These are phyloP conservation scores for Cucumis sativus DNA, from an alignment of 306 rosid species.

Conservation along the genomic window Cucumber_9930_V3 NC_026660.2:12706501-12707000, in stretches of 20 bases:
- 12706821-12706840: conserved; percentile 45
- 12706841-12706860: conserved; percentile 41
- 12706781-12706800: conserved; percentile 35
- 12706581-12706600: not conserved
- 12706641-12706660: conserved; percentile 48
- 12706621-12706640: conserved; percentile 51
- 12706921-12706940: not conserved
- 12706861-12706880: conserved; percentile 33
- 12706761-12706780: conserved; percentile 37
- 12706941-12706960: not conserved
- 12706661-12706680: conserved; percentile 42
- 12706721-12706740: conserved; percentile 41
- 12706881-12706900: conserved; percentile 44
- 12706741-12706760: too few relatives aligned
- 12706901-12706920: conserved; percentile 15
- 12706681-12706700: conserved; percentile 43
- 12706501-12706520: not conserved
- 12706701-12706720: conserved; percentile 41
- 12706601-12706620: conserved; percentile 54
- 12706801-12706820: conserved; percentile 36
- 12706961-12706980: not conserved
- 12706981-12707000: not conserved
- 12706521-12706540: not conserved
- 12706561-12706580: not conserved
- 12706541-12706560: not conserved